Percentiles rank a stretch among this genome's conserved stretches.
Evolutionary conservation across 2,329 filamentous ascomycete species (phyloP).

Genomic region (Ophiostoma himal-ulmi): DNA sequence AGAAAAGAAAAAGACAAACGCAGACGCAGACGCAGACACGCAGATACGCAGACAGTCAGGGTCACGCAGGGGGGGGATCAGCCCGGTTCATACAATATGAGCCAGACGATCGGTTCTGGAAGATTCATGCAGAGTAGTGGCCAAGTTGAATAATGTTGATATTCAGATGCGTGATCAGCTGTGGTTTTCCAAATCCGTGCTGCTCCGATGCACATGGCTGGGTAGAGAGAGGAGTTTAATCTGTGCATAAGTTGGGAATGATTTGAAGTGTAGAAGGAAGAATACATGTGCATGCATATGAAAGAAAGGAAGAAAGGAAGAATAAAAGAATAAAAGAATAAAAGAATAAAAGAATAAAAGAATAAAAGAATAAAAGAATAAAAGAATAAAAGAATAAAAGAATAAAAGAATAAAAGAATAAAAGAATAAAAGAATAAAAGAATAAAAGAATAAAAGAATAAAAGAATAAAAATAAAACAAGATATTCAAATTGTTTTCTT

Average conservation of each 20-base stretch:
- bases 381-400: background rate
- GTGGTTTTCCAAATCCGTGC: background rate
- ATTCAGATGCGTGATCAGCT: background rate
- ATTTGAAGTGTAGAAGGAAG: background rate
- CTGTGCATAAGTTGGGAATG: background rate
- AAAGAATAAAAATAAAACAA: background rate
- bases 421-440: background rate
- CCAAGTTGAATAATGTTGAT: background rate
- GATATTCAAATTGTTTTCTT: too few relatives aligned
- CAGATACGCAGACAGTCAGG: background rate
- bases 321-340: background rate
- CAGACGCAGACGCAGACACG: background rate
- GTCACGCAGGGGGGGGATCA: conserved; percentile 6
- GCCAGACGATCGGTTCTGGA: background rate
- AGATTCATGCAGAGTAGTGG: background rate
- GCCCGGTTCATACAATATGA: background rate
- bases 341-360: too few relatives aligned
- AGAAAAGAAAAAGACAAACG: background rate
- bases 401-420: background rate
- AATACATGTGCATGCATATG: background rate
- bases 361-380: too few relatives aligned
- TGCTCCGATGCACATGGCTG: conserved; percentile 10
- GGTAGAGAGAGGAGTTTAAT: background rate
- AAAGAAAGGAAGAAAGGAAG: too few relatives aligned
- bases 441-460: background rate